Evolutionary conservation across 768 basidiomycete genomes (phyloP).

Genomic region (Leccinum variicolor): DNA sequence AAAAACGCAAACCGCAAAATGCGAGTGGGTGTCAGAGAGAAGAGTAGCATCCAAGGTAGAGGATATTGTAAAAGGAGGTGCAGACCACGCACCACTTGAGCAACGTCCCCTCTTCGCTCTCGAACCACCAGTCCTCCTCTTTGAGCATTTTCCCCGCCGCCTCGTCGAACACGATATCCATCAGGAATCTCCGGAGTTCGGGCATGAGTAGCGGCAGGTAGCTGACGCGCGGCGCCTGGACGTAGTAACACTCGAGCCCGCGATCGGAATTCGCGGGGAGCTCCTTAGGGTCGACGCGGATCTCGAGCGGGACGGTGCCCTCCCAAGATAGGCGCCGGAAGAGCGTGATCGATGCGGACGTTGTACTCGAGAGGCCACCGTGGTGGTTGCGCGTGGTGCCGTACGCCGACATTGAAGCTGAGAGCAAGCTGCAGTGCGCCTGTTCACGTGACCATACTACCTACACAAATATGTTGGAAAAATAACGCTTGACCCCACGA

Average conservation of each 20-base stretch:
- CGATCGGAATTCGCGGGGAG: constrained; percentile 89
- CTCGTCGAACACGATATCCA: constrained; percentile 92
- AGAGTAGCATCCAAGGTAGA: background rate
- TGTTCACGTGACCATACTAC: constrained; percentile 10
- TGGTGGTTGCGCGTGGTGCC: constrained; percentile 51
- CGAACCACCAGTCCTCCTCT: constrained; percentile 98
- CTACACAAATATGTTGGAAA: background rate
- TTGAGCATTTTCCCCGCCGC: constrained; percentile 68
- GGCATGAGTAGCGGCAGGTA: constrained; percentile 91
- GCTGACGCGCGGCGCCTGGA: constrained; percentile 87
- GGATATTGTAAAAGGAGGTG: background rate
- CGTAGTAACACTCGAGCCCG: constrained; percentile 84
- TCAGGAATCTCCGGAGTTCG: constrained; percentile 82
- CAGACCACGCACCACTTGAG: constrained; percentile 74
- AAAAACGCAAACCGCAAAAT: constrained; percentile 7
- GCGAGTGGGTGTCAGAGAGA: background rate
- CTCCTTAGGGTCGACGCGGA: constrained; percentile 85
- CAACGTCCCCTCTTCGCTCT: constrained; percentile 75
- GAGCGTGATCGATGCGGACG: constrained; percentile 67
- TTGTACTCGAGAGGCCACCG: constrained; percentile 37
- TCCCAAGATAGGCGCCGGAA: constrained; percentile 91
- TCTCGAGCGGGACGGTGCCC: constrained; percentile 84
- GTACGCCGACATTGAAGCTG: constrained; percentile 46
- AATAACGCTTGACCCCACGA: background rate
- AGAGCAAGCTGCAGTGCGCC: background rate